Base-by-base conservation (phyloP, 2,329 filamentous ascomycete genomes). In the Colletotrichum sp. region DNA sequence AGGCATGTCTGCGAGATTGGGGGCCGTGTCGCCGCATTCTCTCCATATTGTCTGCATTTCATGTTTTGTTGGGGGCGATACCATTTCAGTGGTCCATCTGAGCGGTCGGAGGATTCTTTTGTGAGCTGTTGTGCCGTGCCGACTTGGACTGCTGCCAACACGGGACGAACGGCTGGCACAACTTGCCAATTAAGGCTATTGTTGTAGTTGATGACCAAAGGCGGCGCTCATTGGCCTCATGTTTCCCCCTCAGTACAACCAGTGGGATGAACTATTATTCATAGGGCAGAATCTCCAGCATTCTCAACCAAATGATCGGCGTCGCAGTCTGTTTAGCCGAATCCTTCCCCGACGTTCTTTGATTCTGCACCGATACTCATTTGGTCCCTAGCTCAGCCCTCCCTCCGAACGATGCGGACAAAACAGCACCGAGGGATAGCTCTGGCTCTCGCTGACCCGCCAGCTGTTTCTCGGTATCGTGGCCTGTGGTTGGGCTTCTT, bases 241-340 rank as follows among this genome's bases (percentile, higher is more conserved):
- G 21, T 60, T 59, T 52, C 44, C 28, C 39, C 28, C 6, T 49
- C 18, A 68, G 57, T 34, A 30, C 26, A 26, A 44, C n/a, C 21
- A n/a, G 62, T 73, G 64, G 64, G 64, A 76, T 34, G 74, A 76
- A 74, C 74, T 69, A 16, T 49, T 30, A 24, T 49, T 30, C 64
- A 24, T 39, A 69, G 44, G 63, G 44, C 63, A 71, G 62, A 39
- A 66, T 52, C 44, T 64, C 69, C 69, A 68, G 36, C n/a, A 26
- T 49, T 28, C 44, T 65, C n/a, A 52, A 52, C 44, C 44, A 39
- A 59, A 18, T 44, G 70, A 75, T 76, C 71, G 59, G 32, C 71
- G 60, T 39, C 26, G 62, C 12, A 70, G 60, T 64, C 44, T n/a
- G 57, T 24, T 52, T 8, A 65, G 30, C 65, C 65, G 59, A 70